Percentiles rank a stretch among this genome's conserved stretches.
Evolutionary conservation across 805 yeast genomes (phyloP).

Genomic region (Yamadazyma phyllophila): DNA sequence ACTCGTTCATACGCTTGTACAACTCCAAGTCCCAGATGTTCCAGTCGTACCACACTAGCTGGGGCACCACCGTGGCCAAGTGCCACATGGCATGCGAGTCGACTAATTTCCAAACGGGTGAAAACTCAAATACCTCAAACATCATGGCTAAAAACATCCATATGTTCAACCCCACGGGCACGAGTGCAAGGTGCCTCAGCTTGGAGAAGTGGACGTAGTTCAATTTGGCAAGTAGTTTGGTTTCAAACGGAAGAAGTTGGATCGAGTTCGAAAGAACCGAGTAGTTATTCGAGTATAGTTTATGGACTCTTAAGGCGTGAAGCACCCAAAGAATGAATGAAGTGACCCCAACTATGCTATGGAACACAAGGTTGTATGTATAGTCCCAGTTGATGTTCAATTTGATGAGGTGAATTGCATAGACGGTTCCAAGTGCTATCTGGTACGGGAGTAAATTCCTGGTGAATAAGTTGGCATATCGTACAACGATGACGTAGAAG

Average conservation of each 20-base stretch:
- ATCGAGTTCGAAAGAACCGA: constrained; percentile 33
- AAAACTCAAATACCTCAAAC: constrained; percentile 37
- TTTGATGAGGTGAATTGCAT: constrained; percentile 26
- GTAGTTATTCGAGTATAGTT: constrained; percentile 14
- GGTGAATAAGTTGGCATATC: constrained; percentile 29
- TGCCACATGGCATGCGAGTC: constrained; percentile 98
- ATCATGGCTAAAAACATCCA: constrained; percentile 31
- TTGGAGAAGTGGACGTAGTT: constrained; percentile 23
- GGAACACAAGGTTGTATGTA: constrained; percentile 32
- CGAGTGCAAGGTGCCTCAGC: constrained; percentile 28
- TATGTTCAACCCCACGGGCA: constrained; percentile 34
- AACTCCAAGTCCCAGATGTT: constrained; percentile 45
- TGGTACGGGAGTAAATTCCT: constrained; percentile 19
- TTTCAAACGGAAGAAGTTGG: constrained; percentile 38
- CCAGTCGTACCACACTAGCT: constrained; percentile 69
- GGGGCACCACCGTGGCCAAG: constrained; percentile 79
- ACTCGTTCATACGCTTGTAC: constrained; percentile 14
- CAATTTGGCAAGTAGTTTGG: constrained; percentile 31
- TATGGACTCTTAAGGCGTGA: constrained; percentile 25
- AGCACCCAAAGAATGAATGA: constrained; percentile 33
- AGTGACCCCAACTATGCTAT: constrained; percentile 29
- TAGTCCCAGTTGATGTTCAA: constrained; percentile 38
- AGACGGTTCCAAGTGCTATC: constrained; percentile 16
- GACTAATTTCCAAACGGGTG: constrained; percentile 26
- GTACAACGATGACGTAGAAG: constrained; percentile 31